Evolutionary conservation across 2,329 filamentous ascomycete genomes (phyloP).

Genomic region (Emergomyces pasteurianus): DNA sequence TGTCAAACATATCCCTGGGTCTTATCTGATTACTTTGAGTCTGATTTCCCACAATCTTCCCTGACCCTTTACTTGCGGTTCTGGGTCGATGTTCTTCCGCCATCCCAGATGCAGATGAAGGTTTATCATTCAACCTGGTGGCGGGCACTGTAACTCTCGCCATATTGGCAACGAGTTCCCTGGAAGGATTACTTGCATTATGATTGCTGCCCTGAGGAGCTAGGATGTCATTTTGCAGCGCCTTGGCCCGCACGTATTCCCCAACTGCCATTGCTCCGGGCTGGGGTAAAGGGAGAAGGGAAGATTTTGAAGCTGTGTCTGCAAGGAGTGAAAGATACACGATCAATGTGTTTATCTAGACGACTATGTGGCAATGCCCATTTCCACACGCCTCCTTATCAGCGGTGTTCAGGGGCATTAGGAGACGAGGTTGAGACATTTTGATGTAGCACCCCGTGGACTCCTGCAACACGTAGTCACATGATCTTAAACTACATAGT

Average conservation of each 20-base stretch:
- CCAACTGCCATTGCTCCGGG: conserved; percentile 27
- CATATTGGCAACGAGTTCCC: conserved; percentile 24
- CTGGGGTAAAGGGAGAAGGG: not conserved
- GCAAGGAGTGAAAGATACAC: not conserved
- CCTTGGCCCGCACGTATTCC: conserved; percentile 26
- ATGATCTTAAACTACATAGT: too few species aligned
- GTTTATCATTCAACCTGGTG: conserved; percentile 14
- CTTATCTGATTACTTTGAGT: not conserved
- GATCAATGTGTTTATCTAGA: not conserved
- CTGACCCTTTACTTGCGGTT: not conserved
- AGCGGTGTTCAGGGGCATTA: not conserved
- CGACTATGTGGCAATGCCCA: not conserved
- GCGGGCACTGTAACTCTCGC: conserved; percentile 24
- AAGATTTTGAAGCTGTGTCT: not conserved
- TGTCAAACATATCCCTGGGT: conserved; percentile 29
- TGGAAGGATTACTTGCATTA: conserved; percentile 6
- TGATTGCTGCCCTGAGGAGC: conserved; percentile 22
- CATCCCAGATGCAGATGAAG: not conserved
- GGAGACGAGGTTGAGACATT: not conserved
- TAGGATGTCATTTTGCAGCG: conserved; percentile 4
- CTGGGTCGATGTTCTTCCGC: too few species aligned
- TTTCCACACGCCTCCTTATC: not conserved
- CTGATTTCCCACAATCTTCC: not conserved
- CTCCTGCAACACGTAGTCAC: not conserved
- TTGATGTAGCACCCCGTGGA: not conserved